Conservation (phyloP, 768 basidiomycete genomes). For the Lactifluus rugatus region DNA sequence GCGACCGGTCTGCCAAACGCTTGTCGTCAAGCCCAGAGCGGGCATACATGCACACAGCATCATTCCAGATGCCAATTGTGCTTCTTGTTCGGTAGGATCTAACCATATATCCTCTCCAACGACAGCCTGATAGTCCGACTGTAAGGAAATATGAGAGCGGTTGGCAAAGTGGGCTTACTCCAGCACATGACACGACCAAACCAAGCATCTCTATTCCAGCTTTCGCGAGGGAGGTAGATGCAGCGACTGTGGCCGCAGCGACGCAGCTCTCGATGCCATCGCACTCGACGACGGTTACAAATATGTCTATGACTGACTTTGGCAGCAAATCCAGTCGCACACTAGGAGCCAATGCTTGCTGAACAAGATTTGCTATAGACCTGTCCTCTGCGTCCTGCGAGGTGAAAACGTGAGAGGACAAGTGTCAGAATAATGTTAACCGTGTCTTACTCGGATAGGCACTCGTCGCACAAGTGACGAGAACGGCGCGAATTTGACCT, state of each 20-base stretch:
- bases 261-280: constrained; percentile 86
- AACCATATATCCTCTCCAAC: constrained; percentile 55
- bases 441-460: constrained; percentile 66
- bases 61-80: constrained; percentile 45
- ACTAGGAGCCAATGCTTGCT: constrained; percentile 76
- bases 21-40: constrained; percentile 74
- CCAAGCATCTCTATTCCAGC: constrained; percentile 90
- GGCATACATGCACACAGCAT: constrained; percentile 82
- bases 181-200: constrained; percentile 74
- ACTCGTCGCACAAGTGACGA: constrained; percentile 69
- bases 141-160: constrained; percentile 12
- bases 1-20: constrained; percentile 76
- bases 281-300: constrained; percentile 82
- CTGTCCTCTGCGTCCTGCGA: constrained; percentile 89
- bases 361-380: constrained; percentile 70
- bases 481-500: constrained; percentile 95
- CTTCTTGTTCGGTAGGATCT: constrained; percentile 74
- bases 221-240: constrained; percentile 83
- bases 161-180: constrained; percentile 37
- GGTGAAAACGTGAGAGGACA: neutral
- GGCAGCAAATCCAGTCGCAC: constrained; percentile 86
- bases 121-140: constrained; percentile 36
- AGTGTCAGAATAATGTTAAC: neutral
- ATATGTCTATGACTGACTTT: constrained; percentile 89
- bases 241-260: constrained; percentile 78